Base-by-base conservation (phyloP, 495 filamentous ascomycete genomes). In the Lindgomyces ingoldianus region DNA sequence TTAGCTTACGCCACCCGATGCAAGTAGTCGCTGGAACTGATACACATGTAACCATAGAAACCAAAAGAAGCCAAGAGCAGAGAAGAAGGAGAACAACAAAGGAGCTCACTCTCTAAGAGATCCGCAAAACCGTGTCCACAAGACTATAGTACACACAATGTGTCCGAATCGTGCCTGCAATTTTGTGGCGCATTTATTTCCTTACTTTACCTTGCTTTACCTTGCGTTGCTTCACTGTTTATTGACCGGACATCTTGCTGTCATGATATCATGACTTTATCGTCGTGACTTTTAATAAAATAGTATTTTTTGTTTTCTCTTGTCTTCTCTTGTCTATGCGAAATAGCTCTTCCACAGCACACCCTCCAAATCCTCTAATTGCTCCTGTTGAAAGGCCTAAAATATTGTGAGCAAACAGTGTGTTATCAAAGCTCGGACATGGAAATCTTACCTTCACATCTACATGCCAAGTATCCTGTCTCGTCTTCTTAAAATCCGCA, bases 271-370 rank as follows among this genome's bases (percentile, higher is more conserved):
- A n/a, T n/a, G n/a, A n/a, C n/a, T n/a, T n/a, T n/a, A n/a, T 50
- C 22, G 47, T 24, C 25, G 14, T 26, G 14, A 19, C 4, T 21
- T 50, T 25, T 14, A 14, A 22, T 14, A 54, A 27, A 54, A 30
- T 11, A 30, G 25, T 10, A 10, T 33, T 50, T 50, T 22, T 14
- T 21, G 2, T 10, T 26, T 50, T 50, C 47, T 26, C 25, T 9
- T 14, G 22, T 26, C 25, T 16, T 11, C 12, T 9, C 16, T 19
- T 24, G 25, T 39, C 46, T 82, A 98, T 58, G 94, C 94, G 80
- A 98, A 99, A 74, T 99, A 99, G 72, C 92, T 96, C 86, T 98
- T 98, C 95, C 95, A 99, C 59, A 99, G 80, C 39, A 98, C 95
- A 45, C 94, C 94, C 69, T 96, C 93, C 21, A 98, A 78, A 74